Evolutionary conservation across 129 eudicot species (phyloP), one percentile per base, ranked within the genome.

Genomic region (Flaveria trinervia): DNA sequence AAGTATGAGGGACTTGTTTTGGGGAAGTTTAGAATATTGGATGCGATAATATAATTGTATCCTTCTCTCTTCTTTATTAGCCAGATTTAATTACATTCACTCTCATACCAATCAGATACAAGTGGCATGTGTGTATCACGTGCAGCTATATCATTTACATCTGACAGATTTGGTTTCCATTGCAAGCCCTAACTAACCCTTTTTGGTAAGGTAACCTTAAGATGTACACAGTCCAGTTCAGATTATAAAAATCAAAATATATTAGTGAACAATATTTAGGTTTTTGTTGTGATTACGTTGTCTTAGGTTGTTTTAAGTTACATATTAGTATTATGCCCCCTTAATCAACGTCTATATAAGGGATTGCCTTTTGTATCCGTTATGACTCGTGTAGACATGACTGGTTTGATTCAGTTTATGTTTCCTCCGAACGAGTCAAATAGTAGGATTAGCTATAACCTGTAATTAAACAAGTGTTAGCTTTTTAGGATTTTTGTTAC

Each of bases 71-170:
- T 83, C 76, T 81, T 84, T 73, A 74, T 39, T 79, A 86, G 87
- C 87, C 81, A 85, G 94, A 77, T 83, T 84, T 91, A 72, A 86
- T 85, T 84, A 77, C 84, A 79, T 72, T 80, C 72, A 77, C 84
- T 79, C 64, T 68, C 56, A 83, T 65, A 87, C 81, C 69, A 81
- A 57, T 74, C 76, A 83, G 64, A 52, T 67, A 67, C 83, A 75
- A 39, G 54, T 69, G 76, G 45, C 73, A 41, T 81, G 85, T 83
- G 75, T 85, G 13, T 23, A 23, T 25, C 75, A 51, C 67, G 7
- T 22, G 41, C 78, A 75, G 83, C 81, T 85, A 72, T 64, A 54
- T 71, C 78, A 20, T 79, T 79, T 52, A 44, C 74, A 39, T 68
- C 67, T 20, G 9, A 17, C 64, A 18, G 13, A 17, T 56, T 56